phyloP scores from a whole-genome alignment of 306 rosid genomes.

The Carpinus fangiana region DNA sequence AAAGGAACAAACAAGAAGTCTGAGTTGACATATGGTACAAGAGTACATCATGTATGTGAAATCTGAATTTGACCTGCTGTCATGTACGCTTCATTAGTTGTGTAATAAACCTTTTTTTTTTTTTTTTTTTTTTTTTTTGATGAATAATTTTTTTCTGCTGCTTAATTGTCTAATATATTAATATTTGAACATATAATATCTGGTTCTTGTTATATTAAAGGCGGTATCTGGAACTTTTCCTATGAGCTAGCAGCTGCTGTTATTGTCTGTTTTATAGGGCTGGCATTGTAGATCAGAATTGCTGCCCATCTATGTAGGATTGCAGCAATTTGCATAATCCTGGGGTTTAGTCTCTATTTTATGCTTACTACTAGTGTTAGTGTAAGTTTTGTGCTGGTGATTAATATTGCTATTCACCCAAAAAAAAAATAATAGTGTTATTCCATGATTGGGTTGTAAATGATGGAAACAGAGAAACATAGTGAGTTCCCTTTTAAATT shows the following conservation, averaged over 20 bases:
- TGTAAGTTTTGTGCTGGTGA: background rate
- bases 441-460: background rate
- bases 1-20: background rate
- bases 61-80: background rate
- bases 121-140: too few relatives aligned
- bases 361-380: background rate
- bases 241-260: background rate
- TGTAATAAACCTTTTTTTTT: too few relatives aligned
- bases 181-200: background rate
- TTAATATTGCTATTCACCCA: background rate
- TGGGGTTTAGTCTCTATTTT: background rate
- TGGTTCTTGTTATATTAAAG: background rate
- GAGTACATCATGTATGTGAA: background rate
- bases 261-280: background rate
- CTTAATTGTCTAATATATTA: background rate
- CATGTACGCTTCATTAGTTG: background rate
- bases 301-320: background rate
- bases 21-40: background rate
- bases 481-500: background rate
- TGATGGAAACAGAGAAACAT: background rate
- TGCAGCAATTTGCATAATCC: background rate
- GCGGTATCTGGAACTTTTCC: background rate
- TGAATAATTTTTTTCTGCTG: too few relatives aligned
- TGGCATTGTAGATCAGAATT: background rate
- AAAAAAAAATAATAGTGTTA: background rate